Evolutionary conservation across 108 stramenopile genomes (phyloP).

Genomic region (Chaetoceros muelleri): DNA sequence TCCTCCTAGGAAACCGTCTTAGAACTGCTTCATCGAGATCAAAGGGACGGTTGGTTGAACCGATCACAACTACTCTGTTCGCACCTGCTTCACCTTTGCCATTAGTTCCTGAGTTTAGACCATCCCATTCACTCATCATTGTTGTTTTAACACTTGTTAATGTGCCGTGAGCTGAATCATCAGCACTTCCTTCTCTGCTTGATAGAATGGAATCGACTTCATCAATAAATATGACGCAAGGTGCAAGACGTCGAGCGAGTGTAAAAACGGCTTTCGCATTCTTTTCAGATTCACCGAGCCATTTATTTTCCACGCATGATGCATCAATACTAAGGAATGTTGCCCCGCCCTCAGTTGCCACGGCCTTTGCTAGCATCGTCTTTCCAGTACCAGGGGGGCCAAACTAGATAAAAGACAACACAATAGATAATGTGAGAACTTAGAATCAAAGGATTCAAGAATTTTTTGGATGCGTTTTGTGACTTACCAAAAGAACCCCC

Average conservation of each 20-base stretch:
- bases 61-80: constrained; percentile 92
- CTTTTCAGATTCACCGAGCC: constrained; percentile 97
- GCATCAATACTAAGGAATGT: constrained; percentile 94
- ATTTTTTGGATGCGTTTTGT: constrained; percentile 66
- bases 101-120: constrained; percentile 86
- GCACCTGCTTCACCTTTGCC: constrained; percentile 66
- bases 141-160: constrained; percentile 96
- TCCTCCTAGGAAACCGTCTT: constrained; percentile 87
- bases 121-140: constrained; percentile 97
- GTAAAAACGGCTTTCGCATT: constrained; percentile 99
- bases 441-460: constrained; percentile 6
- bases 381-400: constrained; percentile 60
- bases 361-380: constrained; percentile 95
- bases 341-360: constrained; percentile 96
- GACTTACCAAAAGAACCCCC: constrained; percentile 92
- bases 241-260: constrained; percentile 88
- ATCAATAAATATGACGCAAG: constrained; percentile 95
- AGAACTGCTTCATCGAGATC: constrained; percentile 97
- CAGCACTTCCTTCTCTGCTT: constrained; percentile 81
- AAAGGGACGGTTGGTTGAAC: constrained; percentile 94
- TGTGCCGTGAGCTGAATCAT: constrained; percentile 94
- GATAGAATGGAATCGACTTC: constrained; percentile 92
- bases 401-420: constrained; percentile 43
- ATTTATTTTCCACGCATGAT: constrained; percentile 95
- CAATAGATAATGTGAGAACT: constrained; percentile 46